Conservation (phyloP, 129 eudicot genomes). For the Flaveria brownii region DNA sequence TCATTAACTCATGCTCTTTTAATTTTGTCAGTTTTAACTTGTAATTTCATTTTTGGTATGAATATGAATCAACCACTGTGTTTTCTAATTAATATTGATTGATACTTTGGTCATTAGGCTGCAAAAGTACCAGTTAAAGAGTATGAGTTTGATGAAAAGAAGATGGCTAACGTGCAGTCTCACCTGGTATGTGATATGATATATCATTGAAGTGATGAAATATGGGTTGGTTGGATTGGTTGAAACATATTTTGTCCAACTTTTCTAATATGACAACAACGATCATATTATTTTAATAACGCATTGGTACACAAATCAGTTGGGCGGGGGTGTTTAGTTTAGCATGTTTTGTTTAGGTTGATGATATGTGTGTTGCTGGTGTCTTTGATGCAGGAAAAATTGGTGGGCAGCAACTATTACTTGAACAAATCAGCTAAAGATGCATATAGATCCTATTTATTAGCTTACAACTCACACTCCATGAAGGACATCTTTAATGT, state of each 20-base stretch:
- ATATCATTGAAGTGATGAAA: no score
- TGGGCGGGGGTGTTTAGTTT: neutral
- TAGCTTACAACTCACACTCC: conserved; percentile 86
- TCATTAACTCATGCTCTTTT: neutral
- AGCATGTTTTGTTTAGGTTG: neutral
- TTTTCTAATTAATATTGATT: neutral
- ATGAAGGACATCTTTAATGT: conserved; percentile 89
- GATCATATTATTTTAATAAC: neutral
- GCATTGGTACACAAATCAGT: neutral
- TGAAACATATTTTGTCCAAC: neutral
- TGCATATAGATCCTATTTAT: conserved; percentile 77
- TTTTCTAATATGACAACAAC: neutral
- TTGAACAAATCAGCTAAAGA: conserved; percentile 91
- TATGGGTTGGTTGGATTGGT: neutral
- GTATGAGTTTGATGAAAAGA: conserved; percentile 69
- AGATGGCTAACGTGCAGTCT: conserved; percentile 76
- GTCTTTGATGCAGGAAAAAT: conserved; percentile 61
- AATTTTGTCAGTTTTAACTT: neutral
- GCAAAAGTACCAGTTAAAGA: conserved; percentile 87
- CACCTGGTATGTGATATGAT: conserved; percentile 56
- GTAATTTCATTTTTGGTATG: neutral
- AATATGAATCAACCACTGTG: conserved; percentile 1
- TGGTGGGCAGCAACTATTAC: conserved; percentile 67
- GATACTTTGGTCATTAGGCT: conserved; percentile 43
- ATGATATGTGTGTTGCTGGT: neutral